Evolutionary conservation across 805 yeast genomes (phyloP), one percentile per base, ranked within the genome.

Genomic region (Tetrapisispora fleetii): DNA sequence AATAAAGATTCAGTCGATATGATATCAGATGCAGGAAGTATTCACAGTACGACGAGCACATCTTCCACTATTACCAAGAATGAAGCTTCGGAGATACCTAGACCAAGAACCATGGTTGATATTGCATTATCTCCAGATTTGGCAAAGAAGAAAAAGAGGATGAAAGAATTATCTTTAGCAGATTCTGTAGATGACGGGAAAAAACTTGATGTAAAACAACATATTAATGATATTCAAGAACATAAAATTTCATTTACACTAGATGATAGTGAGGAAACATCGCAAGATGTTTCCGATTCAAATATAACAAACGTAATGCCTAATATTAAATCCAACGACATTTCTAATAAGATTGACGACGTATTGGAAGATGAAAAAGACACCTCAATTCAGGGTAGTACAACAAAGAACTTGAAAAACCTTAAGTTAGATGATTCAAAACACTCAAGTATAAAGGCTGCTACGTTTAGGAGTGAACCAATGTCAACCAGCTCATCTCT

Each of bases 31-130:
- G 17, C 19, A 2, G 27, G 27, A 9, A 41, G 44, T 32, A 19
- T 32, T 18, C 19, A 41, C 30, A 41, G 44, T 41, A 18, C 19
- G 6, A 27, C 24, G 2, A 41, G 44, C 19, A 19, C n/a, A 4
- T 30, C 37, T 6, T 17, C 37, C 6, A 30, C 7, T 11, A 19
- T 14, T 19, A 30, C 37, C 13, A 41, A 41, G 19, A 35, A 41
- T 18, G 30, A 40, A 11, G 18, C 2, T 19, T n/a, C 44, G 2
- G 41, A 27, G 14, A 4, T 37, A 36, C 27, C 28, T 16, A 45
- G 45, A 28, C 58, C 60, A 40, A 52, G 61, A 37, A 57, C 64
- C 3, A 56, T 57, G 60, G 54, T 58, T 33, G 62, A 57, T 45
- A 57, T 59, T 43, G 60, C 62, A 1, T 51, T 51, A 17, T 45